A percentile compares a stretch with the other conserved stretches of the same genome.
These are phyloP conservation scores for Phoma sp. DNA, from an alignment of 2,329 filamentous ascomycete species.

Conservation along the genomic window DNA sequence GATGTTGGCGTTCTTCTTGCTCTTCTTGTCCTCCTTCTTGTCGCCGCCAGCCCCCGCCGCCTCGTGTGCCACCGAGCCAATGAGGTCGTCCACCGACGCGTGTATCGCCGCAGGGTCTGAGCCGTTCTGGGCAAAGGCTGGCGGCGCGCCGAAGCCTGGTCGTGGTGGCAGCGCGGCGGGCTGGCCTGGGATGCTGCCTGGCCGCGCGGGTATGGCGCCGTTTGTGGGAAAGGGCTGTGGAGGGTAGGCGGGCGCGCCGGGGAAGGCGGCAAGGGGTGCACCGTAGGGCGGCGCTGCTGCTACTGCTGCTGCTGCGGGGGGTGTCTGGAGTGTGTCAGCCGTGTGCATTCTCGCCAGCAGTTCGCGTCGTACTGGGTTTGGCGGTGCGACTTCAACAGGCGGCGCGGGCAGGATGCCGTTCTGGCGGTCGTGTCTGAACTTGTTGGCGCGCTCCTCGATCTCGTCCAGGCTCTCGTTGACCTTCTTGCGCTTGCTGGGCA, in stretches of 20 bases:
- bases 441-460: slow-evolving; percentile 78
- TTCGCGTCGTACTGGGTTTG: slow-evolving; percentile 19
- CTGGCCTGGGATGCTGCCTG: slow-evolving; percentile 43
- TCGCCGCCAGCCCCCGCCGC: slow-evolving; percentile 50
- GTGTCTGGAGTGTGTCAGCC: slow-evolving; percentile 29
- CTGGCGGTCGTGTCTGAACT: slow-evolving; percentile 37
- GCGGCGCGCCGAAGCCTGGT: slow-evolving; percentile 47
- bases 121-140: slow-evolving; percentile 23
- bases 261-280: slow-evolving; percentile 26
- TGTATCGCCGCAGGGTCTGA: slow-evolving; percentile 32
- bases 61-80: slow-evolving; percentile 46
- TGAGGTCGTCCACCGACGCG: slow-evolving; percentile 59
- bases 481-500: slow-evolving; percentile 66
- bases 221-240: slow-evolving; percentile 27
- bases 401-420: slow-evolving; percentile 50
- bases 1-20: slow-evolving; percentile 66
- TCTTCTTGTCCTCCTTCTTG: slow-evolving; percentile 56
- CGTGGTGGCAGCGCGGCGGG: slow-evolving; percentile 37
- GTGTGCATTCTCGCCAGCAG: neutral
- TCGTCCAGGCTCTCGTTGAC: slow-evolving; percentile 75
- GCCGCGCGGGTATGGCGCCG: slow-evolving; percentile 26
- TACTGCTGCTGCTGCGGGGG: slow-evolving; percentile 21
- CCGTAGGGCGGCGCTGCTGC: slow-evolving; percentile 17
- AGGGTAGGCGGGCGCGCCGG: slow-evolving; percentile 27
- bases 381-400: slow-evolving; percentile 48